phyloP scores from a whole-genome alignment of 2,329 filamentous ascomycete species.

The Calonectria honghensis region DNA sequence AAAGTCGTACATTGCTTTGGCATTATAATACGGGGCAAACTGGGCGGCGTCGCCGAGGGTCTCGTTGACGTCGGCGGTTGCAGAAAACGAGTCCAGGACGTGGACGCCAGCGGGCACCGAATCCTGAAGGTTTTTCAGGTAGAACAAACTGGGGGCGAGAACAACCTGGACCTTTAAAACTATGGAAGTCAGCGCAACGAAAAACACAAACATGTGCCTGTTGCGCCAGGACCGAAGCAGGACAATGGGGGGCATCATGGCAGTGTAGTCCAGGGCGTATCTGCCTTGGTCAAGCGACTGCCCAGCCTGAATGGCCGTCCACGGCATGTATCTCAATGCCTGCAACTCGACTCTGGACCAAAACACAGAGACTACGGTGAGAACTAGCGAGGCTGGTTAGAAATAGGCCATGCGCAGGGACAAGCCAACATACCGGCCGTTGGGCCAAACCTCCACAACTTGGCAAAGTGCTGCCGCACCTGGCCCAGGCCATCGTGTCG shows the following conservation, averaged over 20 bases:
- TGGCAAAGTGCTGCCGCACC: not conserved
- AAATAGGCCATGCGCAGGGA: not conserved
- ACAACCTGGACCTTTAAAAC: not conserved
- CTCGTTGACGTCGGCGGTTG: not conserved
- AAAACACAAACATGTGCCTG: not conserved
- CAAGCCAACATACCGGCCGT: not conserved
- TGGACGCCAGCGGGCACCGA: not conserved
- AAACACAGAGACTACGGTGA: not conserved
- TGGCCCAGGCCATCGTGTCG: not conserved
- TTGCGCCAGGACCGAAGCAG: not conserved
- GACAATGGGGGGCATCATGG: not conserved
- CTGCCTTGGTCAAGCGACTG: not conserved
- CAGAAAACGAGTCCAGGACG: not conserved
- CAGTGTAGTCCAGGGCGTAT: not conserved
- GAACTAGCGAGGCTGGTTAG: not conserved
- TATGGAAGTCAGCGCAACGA: not conserved
- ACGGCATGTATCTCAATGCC: constrained; percentile 1
- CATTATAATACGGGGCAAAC: not conserved
- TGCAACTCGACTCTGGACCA: not conserved
- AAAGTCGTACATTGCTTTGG: not conserved
- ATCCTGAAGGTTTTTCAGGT: not conserved
- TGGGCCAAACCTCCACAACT: not conserved
- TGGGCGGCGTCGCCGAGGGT: not conserved
- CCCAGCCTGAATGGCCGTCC: not conserved
- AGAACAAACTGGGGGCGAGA: not conserved